Evolutionary conservation across 2,329 filamentous ascomycete genomes (phyloP), one percentile per base, ranked within the genome.

Genomic region (Raffaelea arxii): DNA sequence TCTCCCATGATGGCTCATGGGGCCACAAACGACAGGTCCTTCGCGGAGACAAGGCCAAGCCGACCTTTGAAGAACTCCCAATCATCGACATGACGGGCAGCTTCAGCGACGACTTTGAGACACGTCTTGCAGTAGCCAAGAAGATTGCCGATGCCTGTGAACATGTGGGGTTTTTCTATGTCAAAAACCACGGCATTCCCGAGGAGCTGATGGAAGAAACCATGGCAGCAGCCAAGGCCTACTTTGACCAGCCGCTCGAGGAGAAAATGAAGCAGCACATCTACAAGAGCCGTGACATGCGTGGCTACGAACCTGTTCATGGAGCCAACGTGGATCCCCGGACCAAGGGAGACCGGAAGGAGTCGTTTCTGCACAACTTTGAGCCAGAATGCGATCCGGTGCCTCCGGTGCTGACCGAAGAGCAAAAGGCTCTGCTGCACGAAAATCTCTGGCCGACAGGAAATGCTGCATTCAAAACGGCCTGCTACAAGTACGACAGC

Each of bases 201-300:
- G 48, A 47, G 6, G 51, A 54, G 14, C 46, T 59, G 5, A 44
- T 62, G 4, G 53, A 56, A 2, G 54, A 60, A 25, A 59, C 60
- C 2, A 62, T 64, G 38, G 42, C 18, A n/a, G 62, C 58, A 57
- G 55, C 58, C 3, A 53, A 55, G 46, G 54, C 49, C 24, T 54
- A 64, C 19, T 63, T 63, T 24, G 58, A 55, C 39, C 51, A 64
- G 12, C 54, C 60, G 1, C 16, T 53, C 6, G 59, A 62, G 41
- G 55, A 55, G 25, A 65, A 65, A 49, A 63, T 64, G 61, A 35
- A 36, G n/a, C 19, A 46, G 19, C 43, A 49, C 40, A 49, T 49
- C 39, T 49, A 49, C 36, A 49, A 49, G 22, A 49, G 43, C 38
- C 42, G 40, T 21, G 43, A 49, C 30, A 23, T 46, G 10, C 38